Conservation (phyloP, 495 filamentous ascomycete species). For the Penicillium samsonianum region DNA sequence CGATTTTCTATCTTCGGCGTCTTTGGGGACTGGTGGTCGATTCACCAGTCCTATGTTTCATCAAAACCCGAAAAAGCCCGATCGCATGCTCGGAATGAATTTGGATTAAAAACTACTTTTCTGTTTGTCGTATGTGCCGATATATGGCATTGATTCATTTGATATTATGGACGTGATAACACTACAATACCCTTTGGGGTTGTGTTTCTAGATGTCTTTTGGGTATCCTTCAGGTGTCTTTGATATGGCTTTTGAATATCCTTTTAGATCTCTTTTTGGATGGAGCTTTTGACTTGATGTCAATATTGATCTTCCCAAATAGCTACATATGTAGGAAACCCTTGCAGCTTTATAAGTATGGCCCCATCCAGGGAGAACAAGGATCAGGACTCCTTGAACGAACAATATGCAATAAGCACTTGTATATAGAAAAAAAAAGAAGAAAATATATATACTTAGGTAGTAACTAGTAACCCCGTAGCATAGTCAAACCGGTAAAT, state of each 20-base stretch:
- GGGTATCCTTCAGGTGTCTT: no score
- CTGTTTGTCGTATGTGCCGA: slow-evolving; percentile 4
- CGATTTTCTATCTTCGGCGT: slow-evolving; percentile 40
- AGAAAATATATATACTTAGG: no score
- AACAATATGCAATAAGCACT: background rate
- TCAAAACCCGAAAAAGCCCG: slow-evolving; percentile 13
- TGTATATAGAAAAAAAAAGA: background rate
- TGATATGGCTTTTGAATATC: no score
- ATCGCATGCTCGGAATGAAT: slow-evolving; percentile 18
- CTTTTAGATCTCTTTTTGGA: background rate
- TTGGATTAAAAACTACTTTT: slow-evolving; percentile 9
- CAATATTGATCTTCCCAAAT: background rate
- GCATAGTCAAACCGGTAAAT: background rate
- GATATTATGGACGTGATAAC: background rate
- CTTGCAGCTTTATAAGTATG: slow-evolving; percentile 3
- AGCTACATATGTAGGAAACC: background rate
- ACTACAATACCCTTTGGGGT: background rate
- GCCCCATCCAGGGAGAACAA: slow-evolving; percentile 6
- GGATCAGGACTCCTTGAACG: background rate
- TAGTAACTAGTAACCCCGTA: no score
- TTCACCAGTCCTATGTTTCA: slow-evolving; percentile 14
- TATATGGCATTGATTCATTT: background rate
- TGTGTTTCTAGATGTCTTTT: background rate
- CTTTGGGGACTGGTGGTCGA: slow-evolving; percentile 33
- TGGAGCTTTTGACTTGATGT: background rate